phyloP scores from a whole-genome alignment of 345 rosid genomes.

The Excoecaria cochinchinensis region DNA sequence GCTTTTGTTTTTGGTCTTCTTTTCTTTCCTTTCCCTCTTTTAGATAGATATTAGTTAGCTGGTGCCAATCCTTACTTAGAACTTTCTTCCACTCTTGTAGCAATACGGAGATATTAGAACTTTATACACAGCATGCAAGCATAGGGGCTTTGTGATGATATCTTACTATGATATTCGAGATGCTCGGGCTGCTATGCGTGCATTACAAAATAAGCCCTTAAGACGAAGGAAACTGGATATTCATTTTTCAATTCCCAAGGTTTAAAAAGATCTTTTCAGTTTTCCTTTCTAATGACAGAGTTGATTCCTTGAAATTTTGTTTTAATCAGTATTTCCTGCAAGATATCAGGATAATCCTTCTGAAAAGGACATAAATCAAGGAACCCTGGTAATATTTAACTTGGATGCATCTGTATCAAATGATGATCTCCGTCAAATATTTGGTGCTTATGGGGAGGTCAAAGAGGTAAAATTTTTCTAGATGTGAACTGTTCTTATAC shows the following conservation, averaged over 20 bases:
- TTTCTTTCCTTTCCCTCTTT: background rate
- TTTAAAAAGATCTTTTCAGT: constrained; percentile 22
- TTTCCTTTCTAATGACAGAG: background rate
- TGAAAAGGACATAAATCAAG: constrained; percentile 92
- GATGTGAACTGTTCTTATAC: background rate
- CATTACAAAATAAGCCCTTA: constrained; percentile 83
- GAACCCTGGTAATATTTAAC: constrained; percentile 90
- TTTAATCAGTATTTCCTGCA: constrained; percentile 18
- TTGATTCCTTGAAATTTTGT: constrained; percentile 12
- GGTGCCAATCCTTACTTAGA: constrained; percentile 14
- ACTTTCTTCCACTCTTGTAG: constrained; percentile 39
- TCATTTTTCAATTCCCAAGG: constrained; percentile 98
- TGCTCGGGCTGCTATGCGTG: constrained; percentile 92
- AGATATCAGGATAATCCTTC: constrained; percentile 79
- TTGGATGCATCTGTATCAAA: constrained; percentile 85
- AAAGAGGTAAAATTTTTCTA: constrained; percentile 61
- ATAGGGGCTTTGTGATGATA: constrained; percentile 96
- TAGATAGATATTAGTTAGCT: constrained; percentile 1
- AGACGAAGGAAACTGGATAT: constrained; percentile 87
- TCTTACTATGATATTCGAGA: constrained; percentile 90
- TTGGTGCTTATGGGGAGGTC: constrained; percentile 85
- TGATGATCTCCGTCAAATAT: constrained; percentile 76
- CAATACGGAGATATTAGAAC: constrained; percentile 94
- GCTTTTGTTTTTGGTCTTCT: no score
- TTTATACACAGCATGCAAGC: constrained; percentile 91